Evolutionary conservation across 331 rosid species (phyloP).

Genomic region (Pyrus hybrid): DNA sequence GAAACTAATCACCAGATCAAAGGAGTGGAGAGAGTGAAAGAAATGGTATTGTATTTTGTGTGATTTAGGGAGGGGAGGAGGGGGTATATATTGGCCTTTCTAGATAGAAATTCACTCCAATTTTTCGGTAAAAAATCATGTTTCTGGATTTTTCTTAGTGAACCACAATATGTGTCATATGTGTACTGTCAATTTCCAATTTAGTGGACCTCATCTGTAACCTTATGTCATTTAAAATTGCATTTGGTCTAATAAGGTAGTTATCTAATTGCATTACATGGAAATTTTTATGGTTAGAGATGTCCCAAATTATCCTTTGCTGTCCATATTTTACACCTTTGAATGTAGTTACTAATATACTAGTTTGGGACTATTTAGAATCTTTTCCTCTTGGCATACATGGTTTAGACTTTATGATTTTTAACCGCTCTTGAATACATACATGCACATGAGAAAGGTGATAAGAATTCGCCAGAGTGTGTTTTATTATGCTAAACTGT

Average conservation of each 20-base stretch:
- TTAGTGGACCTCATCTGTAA: not conserved
- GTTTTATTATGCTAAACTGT: not conserved
- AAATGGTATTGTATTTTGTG: not conserved
- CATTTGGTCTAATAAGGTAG: constrained; percentile 4
- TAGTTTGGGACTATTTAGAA: constrained; percentile 18
- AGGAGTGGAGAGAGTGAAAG: not conserved
- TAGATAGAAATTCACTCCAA: not conserved
- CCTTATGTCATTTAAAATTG: not conserved
- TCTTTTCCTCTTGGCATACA: constrained; percentile 8
- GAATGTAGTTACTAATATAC: constrained; percentile 9
- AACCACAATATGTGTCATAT: not conserved
- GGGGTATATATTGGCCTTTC: not conserved
- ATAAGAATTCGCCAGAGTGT: not conserved
- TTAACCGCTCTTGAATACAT: not conserved
- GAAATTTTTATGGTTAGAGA: not conserved
- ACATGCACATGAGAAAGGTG: not conserved
- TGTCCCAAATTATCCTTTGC: constrained; percentile 4
- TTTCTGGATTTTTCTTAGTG: not conserved
- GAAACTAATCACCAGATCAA: not conserved
- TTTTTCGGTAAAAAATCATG: not conserved
- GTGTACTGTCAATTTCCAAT: not conserved
- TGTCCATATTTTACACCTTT: constrained; percentile 8
- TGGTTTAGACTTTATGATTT: constrained; percentile 6
- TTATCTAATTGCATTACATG: not conserved
- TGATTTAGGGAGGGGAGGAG: not conserved